phyloP scores from a whole-genome alignment of 169 alveolate genomes.

The Cryptosporidium meleagridis region DNA sequence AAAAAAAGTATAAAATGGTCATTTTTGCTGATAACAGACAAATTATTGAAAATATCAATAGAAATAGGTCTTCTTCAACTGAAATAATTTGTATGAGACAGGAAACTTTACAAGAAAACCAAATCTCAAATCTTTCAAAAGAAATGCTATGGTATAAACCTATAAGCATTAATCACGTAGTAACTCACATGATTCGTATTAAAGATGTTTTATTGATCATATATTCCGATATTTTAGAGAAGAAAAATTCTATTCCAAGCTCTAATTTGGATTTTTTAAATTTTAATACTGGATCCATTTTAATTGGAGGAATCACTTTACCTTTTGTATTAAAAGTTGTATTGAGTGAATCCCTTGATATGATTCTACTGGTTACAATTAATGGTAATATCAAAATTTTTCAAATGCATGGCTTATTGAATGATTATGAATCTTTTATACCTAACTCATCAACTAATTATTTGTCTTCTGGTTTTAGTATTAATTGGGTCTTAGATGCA shows the following conservation, averaged over 20 bases:
- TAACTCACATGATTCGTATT: constrained; percentile 46
- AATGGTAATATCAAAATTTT: constrained; percentile 30
- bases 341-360: constrained; percentile 14
- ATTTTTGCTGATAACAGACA: constrained; percentile 57
- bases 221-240: constrained; percentile 11
- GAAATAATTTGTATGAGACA: constrained; percentile 62
- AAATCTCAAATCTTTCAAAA: not conserved
- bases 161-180: not conserved
- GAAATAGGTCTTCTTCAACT: constrained; percentile 10
- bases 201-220: constrained; percentile 16
- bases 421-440: not conserved
- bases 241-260: not conserved
- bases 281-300: constrained; percentile 19
- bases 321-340: constrained; percentile 54
- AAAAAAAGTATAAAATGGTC: not conserved
- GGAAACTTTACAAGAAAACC: not conserved
- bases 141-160: constrained; percentile 61
- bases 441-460: not conserved
- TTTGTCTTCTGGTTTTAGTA: not conserved
- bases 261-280: constrained; percentile 37
- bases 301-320: constrained; percentile 17
- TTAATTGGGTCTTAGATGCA: constrained; percentile 37
- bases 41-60: constrained; percentile 30
- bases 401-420: not conserved
- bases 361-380: constrained; percentile 24